A percentile compares a stretch with the other conserved stretches of the same genome.
phyloP scores from a whole-genome alignment of 2,329 filamentous ascomycete genomes.

The Monosporascus cannonballus region DNA sequence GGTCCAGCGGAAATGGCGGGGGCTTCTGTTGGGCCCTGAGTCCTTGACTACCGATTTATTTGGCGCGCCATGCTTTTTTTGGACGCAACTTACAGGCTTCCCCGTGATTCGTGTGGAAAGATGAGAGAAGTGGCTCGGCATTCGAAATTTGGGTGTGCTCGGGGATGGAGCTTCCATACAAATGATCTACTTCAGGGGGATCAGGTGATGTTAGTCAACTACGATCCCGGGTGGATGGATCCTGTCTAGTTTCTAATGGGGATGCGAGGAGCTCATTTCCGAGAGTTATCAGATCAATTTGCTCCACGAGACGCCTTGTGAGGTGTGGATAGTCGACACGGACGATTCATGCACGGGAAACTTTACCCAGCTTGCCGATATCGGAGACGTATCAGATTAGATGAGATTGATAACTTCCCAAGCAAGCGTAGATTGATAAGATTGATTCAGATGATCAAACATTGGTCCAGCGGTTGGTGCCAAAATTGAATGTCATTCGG shows the following conservation, averaged over 20 bases:
- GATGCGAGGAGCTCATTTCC: neutral
- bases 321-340: too few relatives aligned
- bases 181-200: neutral
- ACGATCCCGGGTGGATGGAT: neutral
- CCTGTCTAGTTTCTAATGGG: neutral
- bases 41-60: too few relatives aligned
- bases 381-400: constrained; percentile 14
- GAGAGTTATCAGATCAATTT: neutral
- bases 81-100: too few relatives aligned
- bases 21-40: too few relatives aligned
- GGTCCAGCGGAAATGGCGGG: too few relatives aligned
- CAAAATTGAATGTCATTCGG: neutral
- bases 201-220: neutral
- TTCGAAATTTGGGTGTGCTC: neutral
- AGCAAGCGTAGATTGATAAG: constrained; percentile 22
- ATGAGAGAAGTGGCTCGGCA: too few relatives aligned
- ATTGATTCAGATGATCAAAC: constrained; percentile 9
- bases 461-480: neutral
- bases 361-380: constrained; percentile 1
- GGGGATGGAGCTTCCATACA: neutral
- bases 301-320: neutral
- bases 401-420: constrained; percentile 21
- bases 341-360: too few relatives aligned
- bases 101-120: too few relatives aligned
- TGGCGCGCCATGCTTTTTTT: too few relatives aligned